Evolutionary conservation across 2,329 filamentous ascomycete species (phyloP).

Genomic region (Neonectria ditissima): DNA sequence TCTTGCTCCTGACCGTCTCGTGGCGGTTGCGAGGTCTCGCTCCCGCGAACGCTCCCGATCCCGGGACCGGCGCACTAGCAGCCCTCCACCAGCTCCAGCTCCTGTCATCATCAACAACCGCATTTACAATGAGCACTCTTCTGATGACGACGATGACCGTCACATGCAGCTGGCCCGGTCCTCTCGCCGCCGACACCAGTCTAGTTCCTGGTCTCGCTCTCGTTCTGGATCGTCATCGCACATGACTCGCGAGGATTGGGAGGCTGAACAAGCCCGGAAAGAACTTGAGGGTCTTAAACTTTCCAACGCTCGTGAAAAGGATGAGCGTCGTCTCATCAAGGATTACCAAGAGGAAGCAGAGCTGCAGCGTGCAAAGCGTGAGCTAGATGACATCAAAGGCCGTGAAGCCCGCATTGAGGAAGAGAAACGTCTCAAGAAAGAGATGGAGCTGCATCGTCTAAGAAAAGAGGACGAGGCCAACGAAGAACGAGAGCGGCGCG

Average conservation of each 20-base stretch:
- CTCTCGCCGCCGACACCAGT: conserved; percentile 44
- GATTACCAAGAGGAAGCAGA: conserved; percentile 61
- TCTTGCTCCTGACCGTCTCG: conserved; percentile 57
- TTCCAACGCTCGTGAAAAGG: conserved; percentile 48
- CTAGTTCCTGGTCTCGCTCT: conserved; percentile 45
- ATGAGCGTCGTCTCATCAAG: conserved; percentile 52
- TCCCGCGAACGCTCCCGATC: conserved; percentile 59
- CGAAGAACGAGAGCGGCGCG: conserved; percentile 51
- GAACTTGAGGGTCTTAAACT: conserved; percentile 37
- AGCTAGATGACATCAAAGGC: conserved; percentile 61
- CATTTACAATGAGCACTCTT: conserved; percentile 63
- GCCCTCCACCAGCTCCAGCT: conserved; percentile 45
- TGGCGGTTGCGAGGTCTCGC: conserved; percentile 56
- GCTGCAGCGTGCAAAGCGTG: conserved; percentile 61
- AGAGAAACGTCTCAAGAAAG: conserved; percentile 63
- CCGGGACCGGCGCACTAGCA: conserved; percentile 59
- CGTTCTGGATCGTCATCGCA: conserved; percentile 52
- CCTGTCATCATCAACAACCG: conserved; percentile 70
- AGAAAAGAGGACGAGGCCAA: conserved; percentile 56
- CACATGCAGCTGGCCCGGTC: conserved; percentile 46
- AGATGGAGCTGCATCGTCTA: conserved; percentile 63
- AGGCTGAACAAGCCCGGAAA: conserved; percentile 45
- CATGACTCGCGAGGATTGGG: conserved; percentile 58
- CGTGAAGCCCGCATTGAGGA: conserved; percentile 61
- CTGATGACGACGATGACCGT: conserved; percentile 48